phyloP scores from a whole-genome alignment of 2,329 filamentous ascomycete genomes.

The Eurotiales sp. region DNA sequence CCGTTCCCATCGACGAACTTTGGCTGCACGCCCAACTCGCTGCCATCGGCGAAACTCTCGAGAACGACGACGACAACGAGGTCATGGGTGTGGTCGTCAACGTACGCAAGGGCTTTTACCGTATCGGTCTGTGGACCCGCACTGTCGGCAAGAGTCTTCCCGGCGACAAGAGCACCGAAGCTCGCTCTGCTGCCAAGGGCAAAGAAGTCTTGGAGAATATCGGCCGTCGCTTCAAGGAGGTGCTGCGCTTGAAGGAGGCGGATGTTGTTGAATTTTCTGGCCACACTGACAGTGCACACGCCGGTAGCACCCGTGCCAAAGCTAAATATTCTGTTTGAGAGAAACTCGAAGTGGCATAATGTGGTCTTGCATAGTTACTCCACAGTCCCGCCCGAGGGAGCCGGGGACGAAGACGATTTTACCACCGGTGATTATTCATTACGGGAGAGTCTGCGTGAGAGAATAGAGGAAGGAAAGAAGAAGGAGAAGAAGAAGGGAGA shows the following conservation, averaged over 20 bases:
- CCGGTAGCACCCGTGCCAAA: constrained; percentile 91
- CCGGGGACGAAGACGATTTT: neutral
- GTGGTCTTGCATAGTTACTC: neutral
- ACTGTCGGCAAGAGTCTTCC: constrained; percentile 83
- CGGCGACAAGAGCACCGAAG: constrained; percentile 70
- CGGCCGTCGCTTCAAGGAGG: constrained; percentile 87
- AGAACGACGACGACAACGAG: constrained; percentile 88
- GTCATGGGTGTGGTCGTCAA: constrained; percentile 99
- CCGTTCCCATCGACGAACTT: constrained; percentile 84
- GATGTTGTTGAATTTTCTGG: constrained; percentile 93
- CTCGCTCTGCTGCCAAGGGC: constrained; percentile 74
- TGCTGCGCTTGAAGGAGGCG: constrained; percentile 70
- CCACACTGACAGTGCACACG: constrained; percentile 89
- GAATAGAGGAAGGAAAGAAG: neutral
- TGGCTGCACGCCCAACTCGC: constrained; percentile 97
- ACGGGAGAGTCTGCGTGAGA: no score
- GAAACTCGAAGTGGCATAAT: constrained; percentile 1
- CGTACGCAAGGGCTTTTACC: constrained; percentile 96
- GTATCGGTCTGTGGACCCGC: constrained; percentile 95
- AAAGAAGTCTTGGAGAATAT: constrained; percentile 80
- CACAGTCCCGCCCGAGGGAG: neutral
- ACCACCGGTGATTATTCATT: neutral
- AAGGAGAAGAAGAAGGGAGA: neutral
- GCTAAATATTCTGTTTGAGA: constrained; percentile 81
- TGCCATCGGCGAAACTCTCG: constrained; percentile 95